Evolutionary conservation across 345 rosid genomes (phyloP).

Genomic region (Mallotus nudiflorus): DNA sequence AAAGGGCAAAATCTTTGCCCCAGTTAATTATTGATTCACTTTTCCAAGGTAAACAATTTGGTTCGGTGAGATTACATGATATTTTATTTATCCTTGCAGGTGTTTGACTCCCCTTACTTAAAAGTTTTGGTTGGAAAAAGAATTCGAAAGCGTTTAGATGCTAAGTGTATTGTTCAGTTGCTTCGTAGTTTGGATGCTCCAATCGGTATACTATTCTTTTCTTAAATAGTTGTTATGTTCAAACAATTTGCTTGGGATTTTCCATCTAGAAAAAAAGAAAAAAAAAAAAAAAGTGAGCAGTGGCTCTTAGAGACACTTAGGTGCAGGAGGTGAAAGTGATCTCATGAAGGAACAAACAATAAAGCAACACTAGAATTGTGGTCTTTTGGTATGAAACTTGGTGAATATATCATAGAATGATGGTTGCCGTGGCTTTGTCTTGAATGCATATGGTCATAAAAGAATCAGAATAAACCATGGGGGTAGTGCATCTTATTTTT

Average conservation of each 20-base stretch:
- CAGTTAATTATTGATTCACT: not conserved
- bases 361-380: not conserved
- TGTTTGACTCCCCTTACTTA: constrained; percentile 76
- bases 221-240: not conserved
- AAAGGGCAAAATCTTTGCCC: not conserved
- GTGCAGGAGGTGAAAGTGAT: not conserved
- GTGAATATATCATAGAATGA: not conserved
- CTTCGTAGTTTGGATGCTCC: constrained; percentile 69
- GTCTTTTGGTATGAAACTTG: not conserved
- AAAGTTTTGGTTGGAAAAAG: constrained; percentile 65
- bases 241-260: not conserved
- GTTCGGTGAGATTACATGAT: too few species aligned
- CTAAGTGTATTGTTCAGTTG: constrained; percentile 69
- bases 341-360: not conserved
- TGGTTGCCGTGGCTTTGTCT: not conserved
- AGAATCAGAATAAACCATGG: not conserved
- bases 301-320: not conserved
- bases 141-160: constrained; percentile 76
- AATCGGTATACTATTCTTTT: constrained; percentile 40
- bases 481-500: too few species aligned
- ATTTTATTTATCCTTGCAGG: constrained; percentile 41
- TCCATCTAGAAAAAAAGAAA: too few species aligned
- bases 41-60: not conserved
- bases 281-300: too few species aligned
- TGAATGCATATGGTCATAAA: not conserved